A percentile compares a stretch with the other conserved stretches of the same genome.
These are phyloP conservation scores for Aspergillus ustus DNA, from an alignment of 2,329 filamentous ascomycete genomes.

Conservation along the genomic window DNA sequence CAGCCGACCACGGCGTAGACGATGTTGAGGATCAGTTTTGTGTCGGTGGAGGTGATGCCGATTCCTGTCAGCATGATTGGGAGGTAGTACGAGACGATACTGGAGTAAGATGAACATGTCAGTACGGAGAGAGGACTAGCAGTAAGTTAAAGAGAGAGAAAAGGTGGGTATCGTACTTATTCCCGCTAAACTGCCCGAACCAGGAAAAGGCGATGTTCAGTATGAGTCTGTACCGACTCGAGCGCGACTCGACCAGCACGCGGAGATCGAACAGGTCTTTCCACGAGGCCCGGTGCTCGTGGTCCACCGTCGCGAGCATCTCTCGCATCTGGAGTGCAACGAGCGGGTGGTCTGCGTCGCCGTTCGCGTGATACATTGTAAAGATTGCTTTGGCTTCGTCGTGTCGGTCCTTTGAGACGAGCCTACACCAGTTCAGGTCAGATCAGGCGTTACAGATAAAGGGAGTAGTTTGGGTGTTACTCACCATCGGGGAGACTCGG, in stretches of 20 bases:
- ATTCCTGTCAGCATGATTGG: slow-evolving; percentile 14
- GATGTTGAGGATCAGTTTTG: slow-evolving; percentile 17
- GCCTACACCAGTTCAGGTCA: slow-evolving; percentile 5
- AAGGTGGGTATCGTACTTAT: too few relatives aligned
- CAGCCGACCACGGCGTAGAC: slow-evolving; percentile 17
- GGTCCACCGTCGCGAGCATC: slow-evolving; percentile 35
- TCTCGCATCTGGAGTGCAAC: slow-evolving; percentile 49
- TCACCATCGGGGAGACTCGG: slow-evolving; percentile 18
- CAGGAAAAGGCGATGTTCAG: slow-evolving; percentile 16
- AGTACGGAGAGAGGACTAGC: too few relatives aligned
- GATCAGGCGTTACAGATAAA: not conserved
- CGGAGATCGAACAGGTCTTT: slow-evolving; percentile 13
- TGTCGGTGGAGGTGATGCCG: slow-evolving; percentile 11
- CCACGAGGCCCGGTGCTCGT: slow-evolving; percentile 23
- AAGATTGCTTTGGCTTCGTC: slow-evolving; percentile 66
- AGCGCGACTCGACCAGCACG: slow-evolving; percentile 15
- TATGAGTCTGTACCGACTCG: slow-evolving; percentile 18
- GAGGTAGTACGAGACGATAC: slow-evolving; percentile 16
- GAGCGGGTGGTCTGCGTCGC: slow-evolving; percentile 58
- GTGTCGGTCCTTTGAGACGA: slow-evolving; percentile 38
- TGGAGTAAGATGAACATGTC: too few relatives aligned
- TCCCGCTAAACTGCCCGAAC: slow-evolving; percentile 19
- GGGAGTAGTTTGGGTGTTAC: not conserved
- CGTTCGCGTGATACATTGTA: slow-evolving; percentile 67
- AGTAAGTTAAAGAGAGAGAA: too few relatives aligned